Base-by-base conservation (phyloP, 2,329 filamentous ascomycete genomes). In the Davidsoniella eucalypti region DNA sequence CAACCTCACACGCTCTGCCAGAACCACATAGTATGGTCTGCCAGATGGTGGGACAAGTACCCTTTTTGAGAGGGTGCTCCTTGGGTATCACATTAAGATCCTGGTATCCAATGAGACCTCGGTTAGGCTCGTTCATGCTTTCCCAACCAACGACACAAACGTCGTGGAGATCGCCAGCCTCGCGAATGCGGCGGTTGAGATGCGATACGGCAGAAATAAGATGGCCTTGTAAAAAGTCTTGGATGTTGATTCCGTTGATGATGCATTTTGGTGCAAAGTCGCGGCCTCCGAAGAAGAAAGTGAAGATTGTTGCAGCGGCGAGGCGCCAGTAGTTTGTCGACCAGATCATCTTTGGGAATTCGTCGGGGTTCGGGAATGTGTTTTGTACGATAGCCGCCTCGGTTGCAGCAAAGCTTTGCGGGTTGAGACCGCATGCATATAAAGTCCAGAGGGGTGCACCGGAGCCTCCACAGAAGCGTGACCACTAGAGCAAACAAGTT, bases 311-410 rank as follows among this genome's bases (percentile, higher is more conserved):
- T 56, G 88, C 86, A 46, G 82, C 84, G 2, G 83, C 88, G 46
- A 96, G 71, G 21, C 92, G 78, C 54, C 79, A 84, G 64, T 98
- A 98, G 62, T 98, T 98, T 47, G 93, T 96, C 14, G 90, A 87
- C 92, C 92, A 98, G 52, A 96, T 90, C 93, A 98, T 98, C 68
- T 95, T 96, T 21, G 92, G 92, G 57, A 90, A 98, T 1, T 81
- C 74, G 23, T 80, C 80, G 7, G 88, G 87, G 17, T 94, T 76
- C 8, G 85, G 80, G 61, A 86, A 95, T 2, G 85, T 93, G 60
- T 96, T 98, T 49, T 98, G 92, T 5, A 98, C 90, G 53, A 96
- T 75, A 37, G 92, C 87, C 3, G 90, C 90, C 65, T 95, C 84
- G 12, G 88, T 98, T 17, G 77, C 79, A 48, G 80, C 78, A 60